phyloP scores from a whole-genome alignment of 2,329 filamentous ascomycete genomes.

The Talaromyces sp. region DNA sequence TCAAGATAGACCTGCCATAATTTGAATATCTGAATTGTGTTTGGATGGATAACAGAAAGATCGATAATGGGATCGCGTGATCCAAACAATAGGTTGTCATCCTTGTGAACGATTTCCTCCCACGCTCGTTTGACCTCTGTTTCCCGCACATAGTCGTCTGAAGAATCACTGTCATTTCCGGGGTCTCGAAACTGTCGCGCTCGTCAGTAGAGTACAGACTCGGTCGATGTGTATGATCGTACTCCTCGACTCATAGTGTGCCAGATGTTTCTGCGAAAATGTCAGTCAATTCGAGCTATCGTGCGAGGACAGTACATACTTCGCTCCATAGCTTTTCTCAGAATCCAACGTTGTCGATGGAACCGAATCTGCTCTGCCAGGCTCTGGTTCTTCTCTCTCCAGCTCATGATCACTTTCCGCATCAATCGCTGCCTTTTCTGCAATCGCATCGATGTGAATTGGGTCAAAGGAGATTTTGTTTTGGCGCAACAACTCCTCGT shows the following conservation, averaged over 20 bases:
- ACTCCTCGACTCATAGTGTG: slow-evolving; percentile 16
- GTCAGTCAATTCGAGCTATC: background rate
- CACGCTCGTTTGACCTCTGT: slow-evolving; percentile 45
- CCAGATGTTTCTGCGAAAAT: slow-evolving; percentile 11
- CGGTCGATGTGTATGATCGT: background rate
- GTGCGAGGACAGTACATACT: slow-evolving; percentile 4
- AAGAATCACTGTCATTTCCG: slow-evolving; percentile 31
- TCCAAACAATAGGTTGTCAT: slow-evolving; percentile 54
- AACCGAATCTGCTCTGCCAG: slow-evolving; percentile 1
- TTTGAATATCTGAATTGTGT: slow-evolving; percentile 52
- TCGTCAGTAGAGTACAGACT: background rate
- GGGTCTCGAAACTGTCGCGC: slow-evolving; percentile 16
- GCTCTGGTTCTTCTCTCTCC: background rate
- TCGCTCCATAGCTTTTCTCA: slow-evolving; percentile 1
- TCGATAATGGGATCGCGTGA: slow-evolving; percentile 39
- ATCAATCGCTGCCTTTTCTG: slow-evolving; percentile 21
- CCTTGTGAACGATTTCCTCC: slow-evolving; percentile 42
- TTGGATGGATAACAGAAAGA: slow-evolving; percentile 55
- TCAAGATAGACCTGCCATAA: slow-evolving; percentile 66
- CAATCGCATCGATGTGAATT: slow-evolving; percentile 44
- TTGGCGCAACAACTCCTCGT: slow-evolving; percentile 63
- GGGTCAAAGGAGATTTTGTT: slow-evolving; percentile 67
- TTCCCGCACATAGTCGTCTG: slow-evolving; percentile 31
- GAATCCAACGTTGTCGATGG: slow-evolving; percentile 6
- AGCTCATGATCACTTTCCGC: background rate